phyloP scores from a whole-genome alignment of 2,329 filamentous ascomycete genomes.

The Pseudocercospora pini-densiflorae region DNA sequence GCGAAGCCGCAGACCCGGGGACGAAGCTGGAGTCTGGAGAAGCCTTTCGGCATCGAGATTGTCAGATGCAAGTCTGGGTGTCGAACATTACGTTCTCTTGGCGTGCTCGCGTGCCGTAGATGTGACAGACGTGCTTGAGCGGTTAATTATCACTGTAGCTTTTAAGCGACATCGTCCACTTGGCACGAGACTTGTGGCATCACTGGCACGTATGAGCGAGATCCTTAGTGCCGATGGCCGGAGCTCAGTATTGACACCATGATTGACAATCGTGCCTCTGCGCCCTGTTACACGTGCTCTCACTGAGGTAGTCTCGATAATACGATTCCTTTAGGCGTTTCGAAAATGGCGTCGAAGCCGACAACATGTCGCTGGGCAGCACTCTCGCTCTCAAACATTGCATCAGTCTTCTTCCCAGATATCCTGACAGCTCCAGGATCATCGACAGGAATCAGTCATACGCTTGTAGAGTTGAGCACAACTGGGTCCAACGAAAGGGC shows the following conservation, averaged over 20 bases:
- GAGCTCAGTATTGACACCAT: no score
- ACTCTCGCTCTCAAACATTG: constrained; percentile 13
- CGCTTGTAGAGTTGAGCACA: constrained; percentile 34
- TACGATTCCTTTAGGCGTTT: background rate
- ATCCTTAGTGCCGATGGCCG: background rate
- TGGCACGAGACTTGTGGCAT: background rate
- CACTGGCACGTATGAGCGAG: background rate
- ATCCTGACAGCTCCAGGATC: constrained; percentile 28
- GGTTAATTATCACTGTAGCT: constrained; percentile 5
- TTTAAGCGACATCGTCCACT: constrained; percentile 5
- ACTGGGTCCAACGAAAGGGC: constrained; percentile 29
- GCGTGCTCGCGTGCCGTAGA: background rate
- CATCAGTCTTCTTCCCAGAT: constrained; percentile 32
- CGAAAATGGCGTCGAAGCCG: constrained; percentile 5
- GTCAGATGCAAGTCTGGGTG: background rate
- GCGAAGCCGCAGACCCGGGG: constrained; percentile 1
- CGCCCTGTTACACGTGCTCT: background rate
- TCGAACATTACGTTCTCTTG: background rate
- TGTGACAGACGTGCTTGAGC: constrained; percentile 4
- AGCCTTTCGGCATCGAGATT: constrained; percentile 4
- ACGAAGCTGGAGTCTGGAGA: constrained; percentile 12
- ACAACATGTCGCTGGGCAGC: constrained; percentile 15
- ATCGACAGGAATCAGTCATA: constrained; percentile 26
- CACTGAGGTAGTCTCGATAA: background rate
- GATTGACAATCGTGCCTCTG: background rate